Base-by-base conservation (phyloP, 495 filamentous ascomycete species). In the Neurospora tetrasperma region DNA sequence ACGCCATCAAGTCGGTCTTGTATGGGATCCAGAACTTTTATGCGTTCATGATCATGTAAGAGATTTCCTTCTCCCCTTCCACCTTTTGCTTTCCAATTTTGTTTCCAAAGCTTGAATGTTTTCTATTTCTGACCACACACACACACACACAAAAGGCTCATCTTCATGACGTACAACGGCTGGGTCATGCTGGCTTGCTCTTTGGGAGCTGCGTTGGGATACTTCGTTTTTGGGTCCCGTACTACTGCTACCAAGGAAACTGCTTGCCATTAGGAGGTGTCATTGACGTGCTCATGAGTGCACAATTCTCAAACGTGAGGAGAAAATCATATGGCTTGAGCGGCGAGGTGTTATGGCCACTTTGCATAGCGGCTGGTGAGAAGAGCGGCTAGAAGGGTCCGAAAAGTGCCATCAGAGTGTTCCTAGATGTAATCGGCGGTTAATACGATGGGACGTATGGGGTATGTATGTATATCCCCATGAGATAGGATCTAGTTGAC, bases 151-250 rank as follows among this genome's bases (percentile, higher is more conserved):
- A 69, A 42, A 66, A 99, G 96, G 96, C 84, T 99, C 74, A 85
- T 99, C 27, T 99, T 99, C 83, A 99, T 99, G 96, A 99, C 96
- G 3, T 99, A 99, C 81, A 99, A 99, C 76, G 96, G 96, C 18
- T 94, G 90, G 86, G 90, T 99, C 72, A 99, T 99, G 96, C 80
- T 97, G 74, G 88, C 95, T 0, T 93, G 98, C 12, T 93, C 91
- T 12, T 85, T 95, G 14, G 96, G 96, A 31, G 94, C 94, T 0
- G 97, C 95, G 71, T 76, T 97, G 62, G 96, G 96, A 44, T 97
- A 97, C 79, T 78, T 97, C 38, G 76, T 91, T 48, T 99, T 97
- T 82, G 92, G 92, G 5, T 84, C 86, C 40, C 85, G 85, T 73
- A 89, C 90, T 16, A 86, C 88, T 54, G 86, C 89, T 54, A 87